These are phyloP conservation scores for Aspergillus bridgeri DNA, from an alignment of 495 filamentous ascomycete species.

Conservation along the genomic window DNA sequence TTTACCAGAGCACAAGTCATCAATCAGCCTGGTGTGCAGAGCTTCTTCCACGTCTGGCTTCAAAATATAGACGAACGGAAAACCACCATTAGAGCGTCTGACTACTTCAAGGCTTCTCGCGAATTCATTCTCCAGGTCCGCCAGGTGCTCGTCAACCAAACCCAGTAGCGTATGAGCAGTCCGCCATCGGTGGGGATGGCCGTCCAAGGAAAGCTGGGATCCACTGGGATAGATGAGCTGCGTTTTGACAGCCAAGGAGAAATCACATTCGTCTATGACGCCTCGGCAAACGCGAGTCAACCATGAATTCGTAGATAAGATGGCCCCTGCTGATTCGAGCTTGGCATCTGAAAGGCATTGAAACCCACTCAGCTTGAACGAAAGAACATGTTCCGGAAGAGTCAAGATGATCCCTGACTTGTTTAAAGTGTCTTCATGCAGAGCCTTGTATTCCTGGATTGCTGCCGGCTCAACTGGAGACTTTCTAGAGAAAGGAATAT, in stretches of 20 bases:
- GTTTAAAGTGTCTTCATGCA: conserved; percentile 42
- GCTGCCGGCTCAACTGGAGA: conserved; percentile 18
- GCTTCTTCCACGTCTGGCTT: conserved; percentile 17
- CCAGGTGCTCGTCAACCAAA: conserved; percentile 31
- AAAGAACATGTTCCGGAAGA: conserved; percentile 67
- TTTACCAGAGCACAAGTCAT: conserved; percentile 12
- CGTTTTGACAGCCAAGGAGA: conserved; percentile 55
- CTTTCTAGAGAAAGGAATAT: conserved; percentile 59
- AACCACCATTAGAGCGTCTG: conserved; percentile 5
- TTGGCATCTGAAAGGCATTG: conserved; percentile 39
- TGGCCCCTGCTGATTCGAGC: not conserved
- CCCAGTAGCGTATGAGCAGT: conserved; percentile 51
- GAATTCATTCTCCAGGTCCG: conserved; percentile 17
- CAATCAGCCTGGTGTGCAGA: conserved; percentile 6
- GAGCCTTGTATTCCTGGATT: conserved; percentile 12
- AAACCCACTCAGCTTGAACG: conserved; percentile 62
- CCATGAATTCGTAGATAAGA: conserved; percentile 31
- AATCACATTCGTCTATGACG: conserved; percentile 62
- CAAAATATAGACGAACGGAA: conserved; percentile 21
- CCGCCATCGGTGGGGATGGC: conserved; percentile 57
- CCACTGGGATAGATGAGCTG: conserved; percentile 69
- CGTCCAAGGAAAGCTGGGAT: conserved; percentile 48
- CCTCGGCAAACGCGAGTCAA: conserved; percentile 45
- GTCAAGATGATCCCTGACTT: conserved; percentile 53
- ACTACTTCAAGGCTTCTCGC: conserved; percentile 39